phyloP scores from a whole-genome alignment of 1,284 basidiomycete genomes.

The Microbotryomycetes sp. region DNA sequence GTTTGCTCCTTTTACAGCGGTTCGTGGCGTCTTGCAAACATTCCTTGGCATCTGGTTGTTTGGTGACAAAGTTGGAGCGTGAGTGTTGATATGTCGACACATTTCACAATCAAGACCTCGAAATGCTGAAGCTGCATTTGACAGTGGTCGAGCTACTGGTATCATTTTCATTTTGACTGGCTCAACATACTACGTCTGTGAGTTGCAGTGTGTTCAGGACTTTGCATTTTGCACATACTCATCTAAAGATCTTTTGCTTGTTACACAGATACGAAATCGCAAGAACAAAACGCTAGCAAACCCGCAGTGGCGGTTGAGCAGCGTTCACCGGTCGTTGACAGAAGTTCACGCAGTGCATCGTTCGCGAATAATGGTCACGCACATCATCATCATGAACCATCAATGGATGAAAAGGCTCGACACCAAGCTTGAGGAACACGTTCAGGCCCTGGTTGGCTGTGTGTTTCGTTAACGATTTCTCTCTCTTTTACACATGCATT shows the following conservation, averaged over 20 bases:
- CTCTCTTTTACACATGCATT: neutral
- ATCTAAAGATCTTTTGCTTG: neutral
- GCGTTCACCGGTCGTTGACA: too few relatives aligned
- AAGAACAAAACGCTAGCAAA: slow-evolving; percentile 21
- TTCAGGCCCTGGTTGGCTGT: too few relatives aligned
- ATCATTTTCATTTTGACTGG: slow-evolving; percentile 71
- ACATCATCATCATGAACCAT: neutral
- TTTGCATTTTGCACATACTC: too few relatives aligned
- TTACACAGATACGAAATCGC: slow-evolving; percentile 32
- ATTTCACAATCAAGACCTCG: neutral
- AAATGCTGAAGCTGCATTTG: neutral
- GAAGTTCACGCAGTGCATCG: neutral
- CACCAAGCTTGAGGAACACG: neutral
- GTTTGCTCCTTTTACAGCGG: slow-evolving; percentile 46
- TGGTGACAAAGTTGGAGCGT: slow-evolving; percentile 65
- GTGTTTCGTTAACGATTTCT: too few relatives aligned
- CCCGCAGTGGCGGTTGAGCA: neutral
- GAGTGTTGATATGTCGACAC: slow-evolving; percentile 39
- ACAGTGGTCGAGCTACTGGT: slow-evolving; percentile 67
- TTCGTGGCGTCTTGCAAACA: slow-evolving; percentile 69
- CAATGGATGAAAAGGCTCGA: neutral
- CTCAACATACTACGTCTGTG: slow-evolving; percentile 73
- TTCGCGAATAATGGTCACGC: neutral
- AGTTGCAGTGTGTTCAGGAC: neutral
- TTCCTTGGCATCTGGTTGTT: slow-evolving; percentile 68